Evolutionary conservation across 495 filamentous ascomycete species (phyloP).

Genomic region (Aspergillus bertholletiae): DNA sequence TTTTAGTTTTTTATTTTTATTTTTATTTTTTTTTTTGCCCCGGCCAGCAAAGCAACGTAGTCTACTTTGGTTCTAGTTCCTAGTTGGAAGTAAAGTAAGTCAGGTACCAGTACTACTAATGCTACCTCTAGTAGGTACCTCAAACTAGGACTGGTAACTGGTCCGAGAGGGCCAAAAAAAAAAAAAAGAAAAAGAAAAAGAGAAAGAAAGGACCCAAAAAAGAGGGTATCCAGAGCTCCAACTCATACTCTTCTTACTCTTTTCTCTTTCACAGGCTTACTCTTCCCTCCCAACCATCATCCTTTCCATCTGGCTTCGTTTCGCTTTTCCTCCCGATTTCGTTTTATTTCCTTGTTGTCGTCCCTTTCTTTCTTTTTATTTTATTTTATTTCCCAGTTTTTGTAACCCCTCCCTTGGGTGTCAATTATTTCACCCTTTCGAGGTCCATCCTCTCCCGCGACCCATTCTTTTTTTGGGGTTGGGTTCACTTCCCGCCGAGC

Average conservation of each 20-base stretch:
- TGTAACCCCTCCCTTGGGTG: constrained; percentile 11
- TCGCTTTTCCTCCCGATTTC: constrained; percentile 5
- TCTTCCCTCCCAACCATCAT: neutral
- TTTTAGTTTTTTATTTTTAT: constrained; percentile 2
- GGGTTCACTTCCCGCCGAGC: constrained; percentile 13
- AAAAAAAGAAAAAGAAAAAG: too few species aligned
- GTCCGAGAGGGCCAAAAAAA: too few species aligned
- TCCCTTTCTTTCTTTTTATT: neutral
- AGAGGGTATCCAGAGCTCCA: neutral
- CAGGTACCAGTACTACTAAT: neutral
- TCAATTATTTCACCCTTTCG: constrained; percentile 11
- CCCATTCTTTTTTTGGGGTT: neutral
- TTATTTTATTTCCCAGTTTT: neutral
- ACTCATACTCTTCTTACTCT: neutral
- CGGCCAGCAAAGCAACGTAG: neutral
- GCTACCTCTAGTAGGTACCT: neutral
- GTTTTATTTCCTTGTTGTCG: too few species aligned
- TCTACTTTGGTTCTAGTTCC: neutral
- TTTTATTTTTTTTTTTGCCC: neutral
- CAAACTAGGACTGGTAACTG: neutral
- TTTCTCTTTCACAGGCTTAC: neutral
- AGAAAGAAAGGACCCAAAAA: too few species aligned
- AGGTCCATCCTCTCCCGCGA: neutral
- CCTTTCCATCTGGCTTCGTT: neutral
- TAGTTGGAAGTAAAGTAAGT: neutral